These are phyloP conservation scores for Acorus calamus DNA, from an alignment of 106 monocot species.

Conservation along the genomic window DNA sequence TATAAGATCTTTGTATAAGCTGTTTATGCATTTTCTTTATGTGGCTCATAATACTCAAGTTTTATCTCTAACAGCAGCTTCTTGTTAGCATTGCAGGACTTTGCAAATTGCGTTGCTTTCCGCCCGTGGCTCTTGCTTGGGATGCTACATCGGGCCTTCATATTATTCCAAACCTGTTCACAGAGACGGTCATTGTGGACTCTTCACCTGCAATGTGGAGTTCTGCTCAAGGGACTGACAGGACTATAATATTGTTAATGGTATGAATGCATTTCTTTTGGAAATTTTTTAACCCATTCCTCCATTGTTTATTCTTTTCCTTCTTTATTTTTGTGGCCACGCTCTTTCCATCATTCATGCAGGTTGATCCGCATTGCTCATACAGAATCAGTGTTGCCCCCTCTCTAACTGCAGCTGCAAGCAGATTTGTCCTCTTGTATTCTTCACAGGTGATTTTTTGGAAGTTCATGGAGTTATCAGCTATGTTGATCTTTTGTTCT, in stretches of 20 bases:
- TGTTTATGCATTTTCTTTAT: too few relatives aligned
- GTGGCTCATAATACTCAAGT: too few relatives aligned
- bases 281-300: too few relatives aligned
- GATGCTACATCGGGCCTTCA: constrained; percentile 64
- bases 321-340: too few relatives aligned
- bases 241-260: constrained; percentile 62
- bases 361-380: constrained; percentile 99
- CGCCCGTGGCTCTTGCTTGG: constrained; percentile 80
- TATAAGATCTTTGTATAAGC: too few relatives aligned
- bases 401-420: constrained; percentile 58
- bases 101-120: constrained; percentile 90
- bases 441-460: constrained; percentile 54
- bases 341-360: constrained; percentile 7
- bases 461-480: neutral
- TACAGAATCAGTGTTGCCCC: constrained; percentile 57
- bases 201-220: constrained; percentile 76
- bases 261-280: constrained; percentile 16
- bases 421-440: constrained; percentile 77
- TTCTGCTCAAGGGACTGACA: constrained; percentile 35
- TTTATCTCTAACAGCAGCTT: neutral
- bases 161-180: constrained; percentile 65
- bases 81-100: constrained; percentile 36
- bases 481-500: too few relatives aligned
- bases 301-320: too few relatives aligned
- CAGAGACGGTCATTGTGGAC: constrained; percentile 75